phyloP scores from a whole-genome alignment of 73 alveolate genomes.

The Blepharisma japonicum region DNA sequence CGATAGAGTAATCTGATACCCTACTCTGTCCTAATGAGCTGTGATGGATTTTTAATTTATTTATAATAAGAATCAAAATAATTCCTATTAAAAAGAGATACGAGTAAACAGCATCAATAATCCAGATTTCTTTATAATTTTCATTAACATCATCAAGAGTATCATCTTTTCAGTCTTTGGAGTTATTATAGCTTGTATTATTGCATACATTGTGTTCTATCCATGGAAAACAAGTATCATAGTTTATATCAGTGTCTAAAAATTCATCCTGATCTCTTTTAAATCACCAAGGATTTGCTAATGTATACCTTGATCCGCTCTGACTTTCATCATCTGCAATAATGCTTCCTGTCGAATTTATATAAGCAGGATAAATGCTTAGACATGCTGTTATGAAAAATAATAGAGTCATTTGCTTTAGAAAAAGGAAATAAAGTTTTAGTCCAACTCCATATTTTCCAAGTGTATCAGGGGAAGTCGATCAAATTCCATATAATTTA shows the following conservation, averaged over 20 bases:
- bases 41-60: background rate
- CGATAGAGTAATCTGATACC: constrained; percentile 15
- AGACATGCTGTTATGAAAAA: background rate
- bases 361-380: background rate
- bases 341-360: background rate
- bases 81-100: background rate
- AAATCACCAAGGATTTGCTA: too few relatives aligned
- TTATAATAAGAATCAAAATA: background rate
- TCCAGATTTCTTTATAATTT: background rate
- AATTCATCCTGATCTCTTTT: too few relatives aligned
- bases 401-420: background rate
- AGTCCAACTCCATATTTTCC: constrained; percentile 17
- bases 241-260: too few relatives aligned
- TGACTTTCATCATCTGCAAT: constrained; percentile 18
- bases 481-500: background rate
- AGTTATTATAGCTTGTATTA: too few relatives aligned
- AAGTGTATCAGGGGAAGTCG: background rate
- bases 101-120: background rate
- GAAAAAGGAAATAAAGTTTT: constrained; percentile 5
- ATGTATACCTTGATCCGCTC: background rate
- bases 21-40: background rate
- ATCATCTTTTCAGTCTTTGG: background rate
- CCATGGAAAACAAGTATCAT: too few relatives aligned
- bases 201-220: too few relatives aligned
- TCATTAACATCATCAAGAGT: background rate